Evolutionary conservation across 129 eudicot genomes (phyloP).

Genomic region (Lonicera japonica): DNA sequence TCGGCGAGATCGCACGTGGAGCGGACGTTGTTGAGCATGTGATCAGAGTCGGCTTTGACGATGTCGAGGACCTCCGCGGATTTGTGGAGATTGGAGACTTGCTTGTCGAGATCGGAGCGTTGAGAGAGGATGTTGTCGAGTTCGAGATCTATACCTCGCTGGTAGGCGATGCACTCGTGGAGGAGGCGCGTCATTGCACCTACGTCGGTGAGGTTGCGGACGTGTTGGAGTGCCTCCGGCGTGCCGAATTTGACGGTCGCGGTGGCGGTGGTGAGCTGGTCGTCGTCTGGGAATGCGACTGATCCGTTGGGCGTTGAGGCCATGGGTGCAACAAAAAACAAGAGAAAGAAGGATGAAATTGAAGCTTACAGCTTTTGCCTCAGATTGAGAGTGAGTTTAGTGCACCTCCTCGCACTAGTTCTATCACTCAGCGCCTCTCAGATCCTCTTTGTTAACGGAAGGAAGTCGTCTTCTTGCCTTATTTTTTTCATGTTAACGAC

Average conservation of each 20-base stretch:
- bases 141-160: conserved; percentile 56
- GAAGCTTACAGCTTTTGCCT: no score
- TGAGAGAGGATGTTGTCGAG: conserved; percentile 58
- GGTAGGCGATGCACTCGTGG: conserved; percentile 83
- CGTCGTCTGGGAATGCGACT: background rate
- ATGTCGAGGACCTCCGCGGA: conserved; percentile 49
- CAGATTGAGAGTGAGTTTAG: no score
- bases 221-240: conserved; percentile 42
- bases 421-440: no score
- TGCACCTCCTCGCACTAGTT: no score
- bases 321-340: background rate
- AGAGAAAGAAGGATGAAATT: no score
- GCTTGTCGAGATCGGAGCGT: conserved; percentile 61
- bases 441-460: no score
- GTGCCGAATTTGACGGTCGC: conserved; percentile 45
- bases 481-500: no score
- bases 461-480: no score
- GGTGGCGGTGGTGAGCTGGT: background rate
- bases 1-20: conserved; percentile 73
- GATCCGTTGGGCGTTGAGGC: background rate
- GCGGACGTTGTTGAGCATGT: conserved; percentile 52
- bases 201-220: conserved; percentile 66
- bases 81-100: conserved; percentile 47
- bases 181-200: conserved; percentile 71
- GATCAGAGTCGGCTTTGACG: conserved; percentile 52